Conservation (phyloP, 2,329 filamentous ascomycete species). For the Colletotrichum eleusines region DNA sequence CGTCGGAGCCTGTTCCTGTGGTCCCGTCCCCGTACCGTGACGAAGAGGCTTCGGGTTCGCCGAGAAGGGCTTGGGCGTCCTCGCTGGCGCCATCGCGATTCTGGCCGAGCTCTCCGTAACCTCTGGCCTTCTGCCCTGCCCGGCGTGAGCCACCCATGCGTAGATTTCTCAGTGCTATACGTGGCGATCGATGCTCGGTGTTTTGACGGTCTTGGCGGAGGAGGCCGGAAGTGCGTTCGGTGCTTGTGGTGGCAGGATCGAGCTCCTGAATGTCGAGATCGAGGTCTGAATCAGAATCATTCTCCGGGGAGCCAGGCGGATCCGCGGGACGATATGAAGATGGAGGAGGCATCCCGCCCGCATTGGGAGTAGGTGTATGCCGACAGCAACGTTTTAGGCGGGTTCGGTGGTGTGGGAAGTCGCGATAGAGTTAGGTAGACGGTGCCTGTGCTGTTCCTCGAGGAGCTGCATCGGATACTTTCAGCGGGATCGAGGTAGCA, state of each 20-base stretch:
- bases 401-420: constrained; percentile 25
- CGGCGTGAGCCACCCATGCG: constrained; percentile 75
- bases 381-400: constrained; percentile 26
- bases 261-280: constrained; percentile 85
- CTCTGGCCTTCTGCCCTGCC: constrained; percentile 64
- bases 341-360: constrained; percentile 68
- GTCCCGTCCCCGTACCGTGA: constrained; percentile 71
- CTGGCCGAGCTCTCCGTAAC: constrained; percentile 71
- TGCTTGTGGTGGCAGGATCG: constrained; percentile 66
- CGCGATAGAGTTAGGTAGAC: constrained; percentile 37
- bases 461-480: constrained; percentile 40
- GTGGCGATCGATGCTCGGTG: constrained; percentile 61
- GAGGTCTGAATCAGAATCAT: constrained; percentile 83
- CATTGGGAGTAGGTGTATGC: constrained; percentile 39
- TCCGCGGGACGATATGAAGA: constrained; percentile 65
- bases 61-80: constrained; percentile 75
- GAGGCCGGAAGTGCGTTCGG: constrained; percentile 46
- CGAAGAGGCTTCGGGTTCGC: constrained; percentile 68
- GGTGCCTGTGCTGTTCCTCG: constrained; percentile 36
- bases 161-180: constrained; percentile 79
- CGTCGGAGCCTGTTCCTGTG: constrained; percentile 55
- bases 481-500: constrained; percentile 14
- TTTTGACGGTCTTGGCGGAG: constrained; percentile 64
- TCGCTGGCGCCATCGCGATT: constrained; percentile 70
- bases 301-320: constrained; percentile 72